Base-by-base conservation (phyloP, 306 rosid genomes). In the Canavalia gladiata region DNA sequence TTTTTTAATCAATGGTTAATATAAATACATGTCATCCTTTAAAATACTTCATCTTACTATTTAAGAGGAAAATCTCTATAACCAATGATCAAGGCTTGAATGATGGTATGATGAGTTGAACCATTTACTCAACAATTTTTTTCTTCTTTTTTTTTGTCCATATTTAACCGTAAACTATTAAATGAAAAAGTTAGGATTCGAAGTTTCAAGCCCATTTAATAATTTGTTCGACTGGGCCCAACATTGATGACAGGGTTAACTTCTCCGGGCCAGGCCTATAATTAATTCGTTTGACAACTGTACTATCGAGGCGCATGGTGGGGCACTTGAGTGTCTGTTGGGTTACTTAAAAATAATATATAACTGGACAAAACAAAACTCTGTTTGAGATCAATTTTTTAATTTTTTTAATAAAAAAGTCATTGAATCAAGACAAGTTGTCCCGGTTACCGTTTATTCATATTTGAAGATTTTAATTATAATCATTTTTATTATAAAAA, bases 181-280 rank as follows among this genome's bases (percentile, higher is more conserved):
- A 42, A 66, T 2, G 51, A 50, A 51, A 6, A 33, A n/a, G 34
- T 18, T 34, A 1, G 13, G 7, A 54, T 37, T 72, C 39, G 6
- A 8, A n/a, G 18, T 54, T 70, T 5, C 0, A 30, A 37, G 51
- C 37, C 51, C 64, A 54, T 54, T 72, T 59, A 13, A 45, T 59
- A 75, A 55, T 41, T 42, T 2, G 41, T 54, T 39, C 6, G 18
- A 51, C 11, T 62, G 62, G 51, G 31, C 81, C 81, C 35, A n/a
- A 30, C 33, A 46, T 62, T 25, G 33, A 29, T 45, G 54, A 49
- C 34, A 46, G 60, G 60, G 29, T 51, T 7, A 30, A 43, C 28
- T 11, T 4, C 2, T 10, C 47, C 18, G 45, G 47, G 29, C 51
- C 33, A 5, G 72, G 62, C 81, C 51, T 8, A 8, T 31, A n/a